These are phyloP conservation scores for Fusarium nematophilum DNA, from an alignment of 2,329 filamentous ascomycete genomes.

Conservation along the genomic window DNA sequence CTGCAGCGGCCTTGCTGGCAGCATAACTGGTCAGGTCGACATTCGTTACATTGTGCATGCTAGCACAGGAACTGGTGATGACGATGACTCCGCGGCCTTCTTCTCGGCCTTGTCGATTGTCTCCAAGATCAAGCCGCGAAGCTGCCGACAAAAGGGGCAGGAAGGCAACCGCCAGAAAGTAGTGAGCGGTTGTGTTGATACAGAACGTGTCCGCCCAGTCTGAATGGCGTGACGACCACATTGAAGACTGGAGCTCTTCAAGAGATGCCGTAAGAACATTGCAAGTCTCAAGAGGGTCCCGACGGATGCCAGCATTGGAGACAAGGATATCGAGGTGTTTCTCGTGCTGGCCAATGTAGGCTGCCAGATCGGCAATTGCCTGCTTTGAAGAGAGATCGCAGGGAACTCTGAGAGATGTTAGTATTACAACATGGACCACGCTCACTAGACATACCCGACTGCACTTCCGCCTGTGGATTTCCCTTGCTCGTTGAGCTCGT, in stretches of 20 bases:
- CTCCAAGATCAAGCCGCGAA: conserved; percentile 40
- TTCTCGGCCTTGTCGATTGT: conserved; percentile 11
- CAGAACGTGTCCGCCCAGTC: conserved; percentile 60
- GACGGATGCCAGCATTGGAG: conserved; percentile 61
- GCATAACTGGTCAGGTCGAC: conserved; percentile 64
- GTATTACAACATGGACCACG: conserved; percentile 1
- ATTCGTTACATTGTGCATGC: conserved; percentile 64
- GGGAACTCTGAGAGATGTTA: conserved; percentile 37
- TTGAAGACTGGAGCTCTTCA: conserved; percentile 55
- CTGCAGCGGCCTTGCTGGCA: conserved; percentile 62
- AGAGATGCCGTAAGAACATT: conserved; percentile 56
- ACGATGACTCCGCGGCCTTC: conserved; percentile 59
- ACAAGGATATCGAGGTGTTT: conserved; percentile 59
- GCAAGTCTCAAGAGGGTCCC: conserved; percentile 57
- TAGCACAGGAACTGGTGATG: conserved; percentile 63
- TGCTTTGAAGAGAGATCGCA: conserved; percentile 56
- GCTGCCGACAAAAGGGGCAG: conserved; percentile 57
- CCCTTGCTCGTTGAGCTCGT: conserved; percentile 54
- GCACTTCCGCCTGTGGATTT: conserved; percentile 50
- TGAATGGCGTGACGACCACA: conserved; percentile 56
- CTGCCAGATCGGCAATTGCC: conserved; percentile 50
- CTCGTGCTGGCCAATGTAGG: conserved; percentile 49
- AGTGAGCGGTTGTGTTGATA: conserved; percentile 62
- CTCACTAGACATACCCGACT: conserved; percentile 47
- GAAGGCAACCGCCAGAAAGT: conserved; percentile 60